Conservation (phyloP, 1,139 yeast species). For the Lodderomyces orthopsilosis region DNA sequence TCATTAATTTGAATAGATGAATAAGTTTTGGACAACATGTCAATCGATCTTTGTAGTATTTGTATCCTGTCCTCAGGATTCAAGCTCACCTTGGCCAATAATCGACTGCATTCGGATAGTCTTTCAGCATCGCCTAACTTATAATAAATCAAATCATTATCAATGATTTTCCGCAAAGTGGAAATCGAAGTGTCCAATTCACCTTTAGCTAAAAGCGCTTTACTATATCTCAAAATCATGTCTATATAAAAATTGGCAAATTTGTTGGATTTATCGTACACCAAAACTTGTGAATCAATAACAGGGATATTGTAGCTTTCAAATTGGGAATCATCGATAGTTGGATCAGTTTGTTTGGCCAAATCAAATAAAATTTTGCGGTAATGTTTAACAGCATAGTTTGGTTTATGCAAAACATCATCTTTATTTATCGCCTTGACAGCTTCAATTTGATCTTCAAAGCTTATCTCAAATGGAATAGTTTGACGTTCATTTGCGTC, state of each 20-base stretch:
- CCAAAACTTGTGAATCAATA: constrained; percentile 28
- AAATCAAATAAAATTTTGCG: constrained; percentile 37
- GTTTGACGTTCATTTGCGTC: constrained; percentile 42
- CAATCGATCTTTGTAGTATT: constrained; percentile 41
- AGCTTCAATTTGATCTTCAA: constrained; percentile 34
- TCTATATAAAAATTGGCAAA: constrained; percentile 47
- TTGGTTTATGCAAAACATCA: constrained; percentile 42
- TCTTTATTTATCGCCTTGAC: constrained; percentile 48
- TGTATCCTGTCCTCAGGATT: constrained; percentile 27
- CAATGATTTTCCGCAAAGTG: constrained; percentile 30
- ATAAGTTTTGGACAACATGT: constrained; percentile 34
- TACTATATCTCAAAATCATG: constrained; percentile 42
- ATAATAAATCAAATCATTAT: constrained; percentile 38
- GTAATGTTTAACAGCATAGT: constrained; percentile 46
- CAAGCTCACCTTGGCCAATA: constrained; percentile 31
- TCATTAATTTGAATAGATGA: constrained; percentile 26
- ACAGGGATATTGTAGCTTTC: constrained; percentile 31
- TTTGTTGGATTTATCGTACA: constrained; percentile 28
- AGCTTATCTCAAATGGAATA: constrained; percentile 40
- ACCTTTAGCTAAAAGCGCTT: constrained; percentile 44
- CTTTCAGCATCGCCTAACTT: constrained; percentile 46
- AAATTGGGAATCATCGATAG: constrained; percentile 25
- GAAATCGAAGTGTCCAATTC: constrained; percentile 30
- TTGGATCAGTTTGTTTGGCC: constrained; percentile 30
- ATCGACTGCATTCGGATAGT: constrained; percentile 41